Base-by-base conservation (phyloP, 2,329 filamentous ascomycete genomes). In the Arthrobotrys pseudoclavata region DNA sequence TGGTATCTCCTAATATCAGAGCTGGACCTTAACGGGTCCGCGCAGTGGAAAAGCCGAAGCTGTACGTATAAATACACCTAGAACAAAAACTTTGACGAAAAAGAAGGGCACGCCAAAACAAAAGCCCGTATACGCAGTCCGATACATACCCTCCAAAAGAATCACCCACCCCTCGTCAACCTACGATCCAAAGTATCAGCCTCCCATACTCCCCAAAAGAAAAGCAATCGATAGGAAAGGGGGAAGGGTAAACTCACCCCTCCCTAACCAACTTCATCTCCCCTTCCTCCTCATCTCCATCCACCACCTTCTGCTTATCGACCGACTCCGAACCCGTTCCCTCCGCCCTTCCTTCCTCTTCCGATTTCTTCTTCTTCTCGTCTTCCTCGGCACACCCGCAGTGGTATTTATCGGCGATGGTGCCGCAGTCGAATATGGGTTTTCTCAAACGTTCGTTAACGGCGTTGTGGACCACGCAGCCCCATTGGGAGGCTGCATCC, bases 371-470 rank as follows among this genome's bases (percentile, higher is more conserved):
- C 79, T 81, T 81, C 26, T 86, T 85, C 81, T 86, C 85, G 18
- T 86, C 86, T 76, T 90, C 89, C n/a, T 91, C 90, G 13, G 89
- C 90, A 81, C 90, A 92, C 0, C 90, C 90, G 81, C 90, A 92
- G 82, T 92, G 90, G 83, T 91, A 92, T 82, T 90, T 90, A 81
- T 91, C 90, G 15, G 89, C 89, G 81, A 92, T 90, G 31, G 89
- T 88, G 72, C 85, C 88, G 81, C 90, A 92, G 83, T 91, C 89
- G 80, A 91, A 92, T 12, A 86, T 76, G 3, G 86, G 84, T 83
- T 91, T 91, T 81, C 87, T 84, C 34, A 91, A 84, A 69, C 89
- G 85, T 84, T 88, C 86, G 82, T 92, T 92, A 72, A 92, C 90
- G 80, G 88, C 84, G 81, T 92, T 92, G 81, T 92, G 90, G 24